Percentiles rank a stretch among this genome's conserved stretches.
These are phyloP conservation scores for Cryptosporidium felis DNA, from an alignment of 169 alveolate species.

Conservation along the genomic window DNA sequence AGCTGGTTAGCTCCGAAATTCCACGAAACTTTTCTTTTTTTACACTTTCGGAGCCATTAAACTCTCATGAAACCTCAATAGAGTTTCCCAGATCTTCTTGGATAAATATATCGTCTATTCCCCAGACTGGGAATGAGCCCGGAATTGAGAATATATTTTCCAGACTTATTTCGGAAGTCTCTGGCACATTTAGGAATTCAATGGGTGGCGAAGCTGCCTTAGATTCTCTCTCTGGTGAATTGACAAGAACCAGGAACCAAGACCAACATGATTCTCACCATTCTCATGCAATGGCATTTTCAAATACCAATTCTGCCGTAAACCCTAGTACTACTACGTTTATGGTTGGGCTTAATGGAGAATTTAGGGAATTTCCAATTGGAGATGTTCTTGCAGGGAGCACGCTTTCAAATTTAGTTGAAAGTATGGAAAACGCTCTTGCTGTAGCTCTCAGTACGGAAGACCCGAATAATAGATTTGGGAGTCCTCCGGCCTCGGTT, in stretches of 20 bases:
- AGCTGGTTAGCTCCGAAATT: not conserved
- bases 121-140: not conserved
- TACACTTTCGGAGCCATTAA: not conserved
- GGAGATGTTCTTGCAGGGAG: slow-evolving; percentile 31
- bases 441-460: slow-evolving; percentile 76
- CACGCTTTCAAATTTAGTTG: slow-evolving; percentile 41
- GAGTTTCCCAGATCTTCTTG: slow-evolving; percentile 13
- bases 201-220: not conserved
- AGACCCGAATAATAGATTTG: slow-evolving; percentile 83
- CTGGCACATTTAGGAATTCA: not conserved
- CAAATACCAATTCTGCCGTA: not conserved
- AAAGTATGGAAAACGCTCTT: slow-evolving; percentile 83
- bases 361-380: slow-evolving; percentile 55
- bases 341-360: slow-evolving; percentile 57
- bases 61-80: not conserved
- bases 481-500: slow-evolving; percentile 86
- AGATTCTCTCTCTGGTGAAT: not conserved
- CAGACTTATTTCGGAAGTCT: slow-evolving; percentile 46
- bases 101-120: slow-evolving; percentile 29
- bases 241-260: slow-evolving; percentile 2
- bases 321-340: slow-evolving; percentile 7
- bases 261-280: slow-evolving; percentile 2
- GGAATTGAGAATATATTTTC: slow-evolving; percentile 5
- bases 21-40: not conserved
- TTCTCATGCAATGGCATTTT: not conserved